Evolutionary conservation across 192 early-diverging fungal genomes (phyloP).

Genomic region (Coemansia sp.): DNA sequence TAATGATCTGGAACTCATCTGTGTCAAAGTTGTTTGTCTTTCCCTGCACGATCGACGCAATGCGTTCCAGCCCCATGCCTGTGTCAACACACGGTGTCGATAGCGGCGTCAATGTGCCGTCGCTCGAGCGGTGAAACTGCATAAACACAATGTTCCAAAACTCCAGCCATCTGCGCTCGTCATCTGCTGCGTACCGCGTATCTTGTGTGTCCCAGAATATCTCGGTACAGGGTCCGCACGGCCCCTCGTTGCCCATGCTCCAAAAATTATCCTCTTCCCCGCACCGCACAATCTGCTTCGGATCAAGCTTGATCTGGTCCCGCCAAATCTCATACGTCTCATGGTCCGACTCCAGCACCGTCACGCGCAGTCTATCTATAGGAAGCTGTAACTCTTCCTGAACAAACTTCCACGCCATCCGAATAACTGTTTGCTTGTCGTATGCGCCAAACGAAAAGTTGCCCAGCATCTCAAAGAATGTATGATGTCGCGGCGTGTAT

Average conservation of each 20-base stretch:
- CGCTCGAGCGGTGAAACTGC: constrained; percentile 92
- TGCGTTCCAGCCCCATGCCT: constrained; percentile 95
- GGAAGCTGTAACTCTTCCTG: constrained; percentile 79
- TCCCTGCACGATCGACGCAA: constrained; percentile 89
- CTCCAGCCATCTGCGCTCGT: constrained; percentile 94
- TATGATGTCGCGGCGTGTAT: constrained; percentile 94
- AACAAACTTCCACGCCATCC: constrained; percentile 88
- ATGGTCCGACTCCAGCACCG: constrained; percentile 87
- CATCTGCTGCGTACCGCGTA: constrained; percentile 74
- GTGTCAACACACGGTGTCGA: constrained; percentile 97
- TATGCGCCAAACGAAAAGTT: constrained; percentile 99
- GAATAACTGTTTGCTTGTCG: constrained; percentile 89
- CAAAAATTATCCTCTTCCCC: constrained; percentile 96
- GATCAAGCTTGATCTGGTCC: constrained; percentile 82
- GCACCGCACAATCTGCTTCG: constrained; percentile 77
- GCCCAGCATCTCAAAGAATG: constrained; percentile 99
- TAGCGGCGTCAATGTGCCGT: constrained; percentile 77
- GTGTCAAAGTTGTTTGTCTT: constrained; percentile 97
- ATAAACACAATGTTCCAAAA: constrained; percentile 99
- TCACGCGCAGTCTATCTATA: constrained; percentile 84
- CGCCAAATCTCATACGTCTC: constrained; percentile 71
- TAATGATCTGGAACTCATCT: constrained; percentile 82
- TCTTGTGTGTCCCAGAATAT: constrained; percentile 96
- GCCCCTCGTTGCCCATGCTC: constrained; percentile 97
- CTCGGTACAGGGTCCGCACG: constrained; percentile 97